These are phyloP conservation scores for Pseudopediastrum boryanum DNA, from an alignment of 139 green algal genomes.

Conservation along the genomic window DNA sequence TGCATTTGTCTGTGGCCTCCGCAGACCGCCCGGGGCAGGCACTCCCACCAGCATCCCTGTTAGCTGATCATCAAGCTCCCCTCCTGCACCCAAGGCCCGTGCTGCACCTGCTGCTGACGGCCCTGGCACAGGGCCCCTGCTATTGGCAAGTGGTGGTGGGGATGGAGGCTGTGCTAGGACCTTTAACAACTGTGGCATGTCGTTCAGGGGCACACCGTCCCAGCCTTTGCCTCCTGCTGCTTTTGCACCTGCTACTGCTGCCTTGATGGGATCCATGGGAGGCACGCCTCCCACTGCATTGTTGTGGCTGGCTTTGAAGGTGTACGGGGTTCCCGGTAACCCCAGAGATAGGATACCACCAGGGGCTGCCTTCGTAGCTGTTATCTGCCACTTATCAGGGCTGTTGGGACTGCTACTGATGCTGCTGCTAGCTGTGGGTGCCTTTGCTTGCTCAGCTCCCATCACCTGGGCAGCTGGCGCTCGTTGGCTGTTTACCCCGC, in stretches of 20 bases:
- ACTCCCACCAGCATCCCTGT: not conserved
- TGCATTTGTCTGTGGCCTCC: constrained; percentile 15
- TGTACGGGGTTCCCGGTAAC: too few relatives aligned
- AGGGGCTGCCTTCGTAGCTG: too few relatives aligned
- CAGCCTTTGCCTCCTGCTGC: not conserved
- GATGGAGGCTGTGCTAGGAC: constrained; percentile 5
- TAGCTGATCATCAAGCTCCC: not conserved
- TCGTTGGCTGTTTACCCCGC: not conserved
- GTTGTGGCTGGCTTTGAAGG: too few relatives aligned
- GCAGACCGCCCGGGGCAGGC: not conserved
- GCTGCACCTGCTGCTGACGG: not conserved
- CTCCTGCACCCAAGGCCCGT: not conserved
- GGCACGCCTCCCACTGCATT: too few relatives aligned
- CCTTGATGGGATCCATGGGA: too few relatives aligned
- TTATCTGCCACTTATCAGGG: too few relatives aligned
- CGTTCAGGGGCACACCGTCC: constrained; percentile 12
- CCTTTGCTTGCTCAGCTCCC: not conserved
- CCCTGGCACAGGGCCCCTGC: not conserved
- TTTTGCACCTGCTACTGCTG: too few relatives aligned
- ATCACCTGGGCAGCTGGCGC: not conserved
- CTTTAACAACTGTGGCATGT: constrained; percentile 14
- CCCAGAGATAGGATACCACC: too few relatives aligned
- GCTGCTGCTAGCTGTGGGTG: too few relatives aligned
- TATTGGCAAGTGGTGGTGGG: not conserved
- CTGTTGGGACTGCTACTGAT: too few relatives aligned